phyloP scores from a whole-genome alignment of 805 yeast species.

The Yamadazyma scolyti region DNA sequence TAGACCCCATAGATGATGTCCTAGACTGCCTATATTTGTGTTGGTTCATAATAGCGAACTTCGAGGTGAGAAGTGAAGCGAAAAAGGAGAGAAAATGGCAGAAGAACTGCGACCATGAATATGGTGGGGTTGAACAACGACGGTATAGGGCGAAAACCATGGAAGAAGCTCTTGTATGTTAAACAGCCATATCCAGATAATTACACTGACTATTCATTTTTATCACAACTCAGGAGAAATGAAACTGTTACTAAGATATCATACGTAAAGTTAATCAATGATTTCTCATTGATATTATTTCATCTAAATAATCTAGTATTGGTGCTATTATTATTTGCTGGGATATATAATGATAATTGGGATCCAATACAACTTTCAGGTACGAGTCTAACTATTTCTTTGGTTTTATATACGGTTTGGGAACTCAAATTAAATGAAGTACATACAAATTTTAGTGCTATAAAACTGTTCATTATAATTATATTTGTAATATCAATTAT shows the following conservation, averaged over 20 bases:
- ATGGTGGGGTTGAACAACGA: background rate
- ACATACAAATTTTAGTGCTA: slow-evolving; percentile 4
- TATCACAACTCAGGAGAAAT: slow-evolving; percentile 76
- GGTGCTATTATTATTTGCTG: slow-evolving; percentile 66
- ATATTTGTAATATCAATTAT: slow-evolving; percentile 68
- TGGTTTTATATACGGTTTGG: slow-evolving; percentile 33
- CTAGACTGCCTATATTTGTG: slow-evolving; percentile 5
- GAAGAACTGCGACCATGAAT: too few relatives aligned
- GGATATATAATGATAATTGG: slow-evolving; percentile 50
- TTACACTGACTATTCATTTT: slow-evolving; percentile 76
- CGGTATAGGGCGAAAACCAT: slow-evolving; percentile 29
- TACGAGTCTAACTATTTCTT: slow-evolving; percentile 19
- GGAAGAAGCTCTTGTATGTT: slow-evolving; percentile 86
- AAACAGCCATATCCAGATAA: slow-evolving; percentile 88
- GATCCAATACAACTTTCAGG: slow-evolving; percentile 43
- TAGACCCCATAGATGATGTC: slow-evolving; percentile 6
- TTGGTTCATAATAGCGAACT: too few relatives aligned
- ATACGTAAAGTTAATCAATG: slow-evolving; percentile 61
- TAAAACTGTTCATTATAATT: slow-evolving; percentile 68
- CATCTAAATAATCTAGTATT: slow-evolving; percentile 63
- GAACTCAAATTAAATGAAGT: slow-evolving; percentile 8
- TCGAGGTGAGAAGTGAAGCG: too few relatives aligned
- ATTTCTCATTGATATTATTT: slow-evolving; percentile 62
- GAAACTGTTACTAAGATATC: slow-evolving; percentile 69
- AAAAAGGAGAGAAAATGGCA: too few relatives aligned